These are phyloP conservation scores for Nymphaea colorata DNA, from an alignment of 164 flowering plant genomes.

Conservation along the genomic window DNA sequence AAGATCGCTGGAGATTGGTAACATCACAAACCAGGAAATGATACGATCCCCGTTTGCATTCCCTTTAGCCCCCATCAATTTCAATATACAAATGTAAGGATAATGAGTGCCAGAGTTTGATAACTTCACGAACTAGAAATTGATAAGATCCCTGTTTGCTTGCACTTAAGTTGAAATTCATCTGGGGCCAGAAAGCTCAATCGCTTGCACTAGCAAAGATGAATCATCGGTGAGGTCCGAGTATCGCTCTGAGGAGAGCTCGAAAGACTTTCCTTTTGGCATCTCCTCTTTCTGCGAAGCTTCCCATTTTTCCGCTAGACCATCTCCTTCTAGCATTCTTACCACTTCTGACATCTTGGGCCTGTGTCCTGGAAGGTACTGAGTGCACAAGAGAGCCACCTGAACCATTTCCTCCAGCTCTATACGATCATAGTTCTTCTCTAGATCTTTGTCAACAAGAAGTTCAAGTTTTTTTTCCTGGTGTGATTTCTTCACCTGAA, in stretches of 20 bases:
- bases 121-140: too few relatives aligned
- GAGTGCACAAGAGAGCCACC: slow-evolving; percentile 64
- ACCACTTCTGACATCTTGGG: slow-evolving; percentile 82
- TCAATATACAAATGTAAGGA: too few relatives aligned
- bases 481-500: slow-evolving; percentile 72
- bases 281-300: slow-evolving; percentile 52
- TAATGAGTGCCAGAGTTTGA: too few relatives aligned
- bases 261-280: slow-evolving; percentile 32
- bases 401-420: slow-evolving; percentile 84
- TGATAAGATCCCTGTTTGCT: not conserved
- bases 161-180: slow-evolving; percentile 13
- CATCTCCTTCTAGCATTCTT: slow-evolving; percentile 79
- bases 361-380: slow-evolving; percentile 55
- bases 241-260: slow-evolving; percentile 58
- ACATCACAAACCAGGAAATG: too few relatives aligned
- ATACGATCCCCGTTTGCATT: too few relatives aligned
- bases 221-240: slow-evolving; percentile 81
- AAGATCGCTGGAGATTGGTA: too few relatives aligned
- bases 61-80: too few relatives aligned
- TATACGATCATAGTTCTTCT: slow-evolving; percentile 45
- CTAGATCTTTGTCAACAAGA: slow-evolving; percentile 72
- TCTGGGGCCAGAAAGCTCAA: slow-evolving; percentile 78
- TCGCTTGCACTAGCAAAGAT: slow-evolving; percentile 57
- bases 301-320: slow-evolving; percentile 79
- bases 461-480: slow-evolving; percentile 68